Base-by-base conservation (phyloP, 768 basidiomycete genomes). In the Amanita muscaria region DNA sequence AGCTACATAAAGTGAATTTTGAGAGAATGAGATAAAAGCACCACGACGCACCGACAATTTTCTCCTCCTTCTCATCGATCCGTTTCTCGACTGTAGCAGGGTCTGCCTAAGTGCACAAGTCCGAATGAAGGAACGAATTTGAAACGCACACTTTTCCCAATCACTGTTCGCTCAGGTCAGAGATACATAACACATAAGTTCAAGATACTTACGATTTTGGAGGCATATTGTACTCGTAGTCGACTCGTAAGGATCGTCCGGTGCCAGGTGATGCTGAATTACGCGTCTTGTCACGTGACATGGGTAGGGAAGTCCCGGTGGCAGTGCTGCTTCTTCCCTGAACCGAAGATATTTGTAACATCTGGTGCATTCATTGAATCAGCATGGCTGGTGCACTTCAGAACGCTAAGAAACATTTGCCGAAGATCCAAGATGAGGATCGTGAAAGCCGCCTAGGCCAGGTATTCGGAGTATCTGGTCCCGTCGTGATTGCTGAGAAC, bases 401-500 rank as follows among this genome's bases (percentile, higher is more conserved):
- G 51, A 93, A 92, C 61, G 92, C 92, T 53, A 88, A 83, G 72
- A 77, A 74, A 64, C 74, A 88, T 63, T 79, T 97, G 47, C 74
- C 79, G 57, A 94, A 86, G 76, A 80, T 97, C 63, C 70, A 74
- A 46, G 84, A 97, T 76, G 93, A 94, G 64, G 87, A 94, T 51
- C 74, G 75, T 38, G 93, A 96, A 67, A 84, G 82, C 51, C 74
- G 74, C 52, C 89, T 88, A 55, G 92, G 89, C 46, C 78, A 83
- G 55, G 91, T 94, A 6, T 91, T 78, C 61, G 93, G 93, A 50
- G 96, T 99, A 31, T 99, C 96, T 30, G 96, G 96, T 33, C 96
- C 96, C 40, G 94, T 97, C 70, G 94, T 99, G 57, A 82, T 98
- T 59, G 93, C 92, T 50, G 88, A 76, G 73, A 92, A 93, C 68